Evolutionary conservation across 108 stramenopile genomes (phyloP).

Genomic region (Cyclotella atomus): DNA sequence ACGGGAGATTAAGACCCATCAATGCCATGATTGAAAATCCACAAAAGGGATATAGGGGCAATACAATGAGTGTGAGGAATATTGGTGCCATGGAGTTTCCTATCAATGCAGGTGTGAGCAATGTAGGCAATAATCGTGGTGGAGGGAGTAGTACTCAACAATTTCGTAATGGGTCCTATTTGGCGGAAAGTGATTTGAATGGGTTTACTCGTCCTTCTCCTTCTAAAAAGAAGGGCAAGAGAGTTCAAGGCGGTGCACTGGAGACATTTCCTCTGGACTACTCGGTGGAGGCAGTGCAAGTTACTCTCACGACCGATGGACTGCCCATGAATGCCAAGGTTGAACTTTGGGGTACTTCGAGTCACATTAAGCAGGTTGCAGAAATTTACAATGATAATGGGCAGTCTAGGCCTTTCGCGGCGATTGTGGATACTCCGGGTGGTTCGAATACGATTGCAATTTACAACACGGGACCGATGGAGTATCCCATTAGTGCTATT

Average conservation of each 20-base stretch:
- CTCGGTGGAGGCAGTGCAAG: constrained; percentile 39
- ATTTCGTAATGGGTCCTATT: background rate
- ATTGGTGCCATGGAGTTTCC: constrained; percentile 54
- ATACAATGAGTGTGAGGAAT: constrained; percentile 49
- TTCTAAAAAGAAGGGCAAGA: constrained; percentile 20
- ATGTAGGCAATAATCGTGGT: background rate
- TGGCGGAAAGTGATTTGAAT: constrained; percentile 23
- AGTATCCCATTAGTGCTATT: constrained; percentile 38
- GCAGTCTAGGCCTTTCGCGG: constrained; percentile 32
- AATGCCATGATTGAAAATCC: constrained; percentile 47
- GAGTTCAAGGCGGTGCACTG: constrained; percentile 47
- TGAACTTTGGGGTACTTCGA: constrained; percentile 43
- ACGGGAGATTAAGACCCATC: constrained; percentile 46
- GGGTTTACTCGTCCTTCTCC: constrained; percentile 21
- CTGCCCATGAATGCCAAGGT: constrained; percentile 51
- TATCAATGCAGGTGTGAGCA: constrained; percentile 34
- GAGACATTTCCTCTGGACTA: constrained; percentile 44
- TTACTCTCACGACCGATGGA: constrained; percentile 44
- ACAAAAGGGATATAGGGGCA: constrained; percentile 8
- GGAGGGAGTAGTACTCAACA: background rate
- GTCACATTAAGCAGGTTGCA: constrained; percentile 46
- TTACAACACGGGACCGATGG: constrained; percentile 50
- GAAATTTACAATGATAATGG: constrained; percentile 55
- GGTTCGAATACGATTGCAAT: constrained; percentile 44
- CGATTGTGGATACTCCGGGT: constrained; percentile 47